Evolutionary conservation across 768 basidiomycete genomes (phyloP), one percentile per base, ranked within the genome.

Genomic region (Tremella fuciformis): DNA sequence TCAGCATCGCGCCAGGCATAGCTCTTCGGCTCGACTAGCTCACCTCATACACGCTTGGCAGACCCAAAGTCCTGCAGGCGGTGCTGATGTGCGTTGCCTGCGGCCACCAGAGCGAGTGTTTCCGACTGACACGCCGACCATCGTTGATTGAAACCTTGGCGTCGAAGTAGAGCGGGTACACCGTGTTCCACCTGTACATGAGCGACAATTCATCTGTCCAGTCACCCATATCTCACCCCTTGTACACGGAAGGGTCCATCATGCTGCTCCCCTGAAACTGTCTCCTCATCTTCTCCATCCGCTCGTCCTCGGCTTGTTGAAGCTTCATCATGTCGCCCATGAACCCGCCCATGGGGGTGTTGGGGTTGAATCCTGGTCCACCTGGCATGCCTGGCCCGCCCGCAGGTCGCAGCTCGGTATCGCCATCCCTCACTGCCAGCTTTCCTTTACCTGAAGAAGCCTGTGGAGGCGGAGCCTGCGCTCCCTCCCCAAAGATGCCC

Each of bases 131-230:
- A 50, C 94, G 83, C 40, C 94, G 85, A 65, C 88, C 84, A 18
- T 91, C 91, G 4, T 83, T 86, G 76, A 89, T 88, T 0, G 92
- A 85, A 1, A 87, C 86, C 75, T 97, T 96, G 37, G 93, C 92
- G 77, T 98, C 94, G 57, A 98, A 84, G 78, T 97, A 97, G 71
- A 97, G 88, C 4, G 94, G 94, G 76, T 98, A 99, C 71, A 98
- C 85, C 67, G 89, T 89, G 46, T 90, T 87, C 93, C 93, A 96
- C 69, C 92, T 96, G 70, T 39, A 41, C 22, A 47, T 50, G 15
- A 50, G 39, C 53, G 18, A 49, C 44, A 21, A 37, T 57, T 34
- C 42, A 11, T 8, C 4, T 37, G 22, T 21, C 11, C 3, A 11
- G 19, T 26, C 4, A 21, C 11, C 41, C 7, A 41, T 8, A 29